Conservation (phyloP, 2,329 filamentous ascomycete genomes). For the Sclerotinia spermophila region DNA sequence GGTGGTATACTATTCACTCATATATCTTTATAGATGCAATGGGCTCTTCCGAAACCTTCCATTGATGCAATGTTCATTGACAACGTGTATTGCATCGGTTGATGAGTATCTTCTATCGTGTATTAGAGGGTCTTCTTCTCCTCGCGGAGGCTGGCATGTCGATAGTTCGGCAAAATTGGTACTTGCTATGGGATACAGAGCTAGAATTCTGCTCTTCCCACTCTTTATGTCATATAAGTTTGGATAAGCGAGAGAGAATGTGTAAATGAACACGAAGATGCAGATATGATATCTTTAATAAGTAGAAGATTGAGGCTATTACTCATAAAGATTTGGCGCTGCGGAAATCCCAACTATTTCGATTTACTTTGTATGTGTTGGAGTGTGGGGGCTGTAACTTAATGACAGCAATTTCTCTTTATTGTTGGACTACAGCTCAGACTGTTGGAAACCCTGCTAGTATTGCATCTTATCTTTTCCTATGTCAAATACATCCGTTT, state of each 20-base stretch:
- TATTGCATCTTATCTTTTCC: neutral
- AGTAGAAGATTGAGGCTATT: neutral
- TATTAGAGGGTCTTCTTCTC: neutral
- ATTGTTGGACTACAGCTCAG: neutral
- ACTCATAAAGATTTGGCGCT: neutral
- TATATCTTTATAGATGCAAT: neutral
- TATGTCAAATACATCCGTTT: neutral
- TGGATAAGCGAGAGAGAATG: neutral
- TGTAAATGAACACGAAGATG: neutral
- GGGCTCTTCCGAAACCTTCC: too few species aligned
- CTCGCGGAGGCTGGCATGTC: neutral
- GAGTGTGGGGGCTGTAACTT: neutral
- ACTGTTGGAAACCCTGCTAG: neutral
- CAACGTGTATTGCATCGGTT: neutral
- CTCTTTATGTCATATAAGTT: neutral
- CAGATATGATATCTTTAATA: neutral
- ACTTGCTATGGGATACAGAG: neutral
- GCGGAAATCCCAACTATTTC: neutral
- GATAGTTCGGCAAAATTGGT: neutral
- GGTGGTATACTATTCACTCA: accelerated
- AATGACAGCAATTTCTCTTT: neutral
- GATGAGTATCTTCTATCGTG: neutral
- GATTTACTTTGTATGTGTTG: neutral
- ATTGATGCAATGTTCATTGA: neutral
- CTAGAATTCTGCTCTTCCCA: neutral